Conservation (phyloP, 2,329 filamentous ascomycete genomes). For the Raffaelea albimanens region DNA sequence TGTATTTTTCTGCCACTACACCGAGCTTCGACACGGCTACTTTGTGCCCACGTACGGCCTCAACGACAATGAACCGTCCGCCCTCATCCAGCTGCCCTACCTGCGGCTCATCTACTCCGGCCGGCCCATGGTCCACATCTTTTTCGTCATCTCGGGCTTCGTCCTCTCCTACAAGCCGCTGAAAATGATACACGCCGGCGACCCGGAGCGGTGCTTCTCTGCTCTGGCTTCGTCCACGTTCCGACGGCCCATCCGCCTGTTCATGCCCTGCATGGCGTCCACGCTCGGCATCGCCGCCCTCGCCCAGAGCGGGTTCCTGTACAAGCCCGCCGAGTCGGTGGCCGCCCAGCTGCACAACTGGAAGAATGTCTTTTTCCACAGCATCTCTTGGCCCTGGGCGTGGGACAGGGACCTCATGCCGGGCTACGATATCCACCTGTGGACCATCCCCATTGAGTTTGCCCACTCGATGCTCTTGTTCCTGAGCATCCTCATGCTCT, state of each 20-base stretch:
- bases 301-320: neutral
- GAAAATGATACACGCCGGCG: constrained; percentile 17
- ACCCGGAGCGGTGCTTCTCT: constrained; percentile 8
- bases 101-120: constrained; percentile 26
- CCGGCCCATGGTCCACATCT: constrained; percentile 27
- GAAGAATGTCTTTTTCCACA: constrained; percentile 21
- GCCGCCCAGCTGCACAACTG: constrained; percentile 3
- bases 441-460: constrained; percentile 29
- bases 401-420: constrained; percentile 13
- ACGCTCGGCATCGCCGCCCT: constrained; percentile 7
- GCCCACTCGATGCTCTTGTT: constrained; percentile 25
- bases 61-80: constrained; percentile 19
- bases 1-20: constrained; percentile 27
- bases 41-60: constrained; percentile 18
- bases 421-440: constrained; percentile 24
- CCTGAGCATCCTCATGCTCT: constrained; percentile 21
- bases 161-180: constrained; percentile 16
- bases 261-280: constrained; percentile 10
- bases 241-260: constrained; percentile 14
- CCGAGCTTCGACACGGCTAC: constrained; percentile 20
- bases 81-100: constrained; percentile 24
- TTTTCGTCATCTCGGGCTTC: constrained; percentile 36
- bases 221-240: constrained; percentile 12
- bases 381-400: constrained; percentile 22
- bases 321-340: constrained; percentile 7